Conservation (phyloP, 108 stramenopile species). For the Nitzschia inconspicua region DNA sequence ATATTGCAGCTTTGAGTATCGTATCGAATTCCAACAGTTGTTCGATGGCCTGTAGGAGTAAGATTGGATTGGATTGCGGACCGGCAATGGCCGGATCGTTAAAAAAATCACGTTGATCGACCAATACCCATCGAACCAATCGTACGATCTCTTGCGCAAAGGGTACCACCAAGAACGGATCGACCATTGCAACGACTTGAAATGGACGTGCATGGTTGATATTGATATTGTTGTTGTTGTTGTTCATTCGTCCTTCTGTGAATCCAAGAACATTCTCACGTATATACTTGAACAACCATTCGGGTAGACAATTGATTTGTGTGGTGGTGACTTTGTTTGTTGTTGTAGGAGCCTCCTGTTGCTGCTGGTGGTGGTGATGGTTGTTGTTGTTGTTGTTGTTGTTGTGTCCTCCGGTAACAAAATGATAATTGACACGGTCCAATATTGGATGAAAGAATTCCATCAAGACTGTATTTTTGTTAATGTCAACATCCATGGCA, state of each 20-base stretch:
- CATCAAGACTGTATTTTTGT: neutral
- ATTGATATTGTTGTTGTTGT: too few species aligned
- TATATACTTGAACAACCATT: conserved; percentile 75
- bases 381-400: neutral
- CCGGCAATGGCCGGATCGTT: conserved; percentile 55
- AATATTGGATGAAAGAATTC: conserved; percentile 23
- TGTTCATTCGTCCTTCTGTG: neutral
- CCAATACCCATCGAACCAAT: conserved; percentile 58
- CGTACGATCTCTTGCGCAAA: conserved; percentile 58
- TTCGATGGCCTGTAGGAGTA: conserved; percentile 57
- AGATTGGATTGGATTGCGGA: conserved; percentile 29
- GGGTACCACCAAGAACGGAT: conserved; percentile 4
- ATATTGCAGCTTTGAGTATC: neutral
- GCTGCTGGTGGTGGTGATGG: too few species aligned
- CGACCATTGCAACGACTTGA: neutral
- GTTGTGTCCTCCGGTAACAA: conserved; percentile 37
- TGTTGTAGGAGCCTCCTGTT: too few species aligned
- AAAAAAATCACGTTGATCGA: conserved; percentile 61
- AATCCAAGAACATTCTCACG: conserved; percentile 41
- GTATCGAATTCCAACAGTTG: conserved; percentile 73
- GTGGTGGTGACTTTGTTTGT: conserved; percentile 43
- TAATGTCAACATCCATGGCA: conserved; percentile 3
- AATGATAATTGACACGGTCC: conserved; percentile 50
- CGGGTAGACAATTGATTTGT: conserved; percentile 67
- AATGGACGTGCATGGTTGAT: too few species aligned